Base-by-base conservation (phyloP, 257 asterid genomes). In the Fraxinus cuspidata region DNA sequence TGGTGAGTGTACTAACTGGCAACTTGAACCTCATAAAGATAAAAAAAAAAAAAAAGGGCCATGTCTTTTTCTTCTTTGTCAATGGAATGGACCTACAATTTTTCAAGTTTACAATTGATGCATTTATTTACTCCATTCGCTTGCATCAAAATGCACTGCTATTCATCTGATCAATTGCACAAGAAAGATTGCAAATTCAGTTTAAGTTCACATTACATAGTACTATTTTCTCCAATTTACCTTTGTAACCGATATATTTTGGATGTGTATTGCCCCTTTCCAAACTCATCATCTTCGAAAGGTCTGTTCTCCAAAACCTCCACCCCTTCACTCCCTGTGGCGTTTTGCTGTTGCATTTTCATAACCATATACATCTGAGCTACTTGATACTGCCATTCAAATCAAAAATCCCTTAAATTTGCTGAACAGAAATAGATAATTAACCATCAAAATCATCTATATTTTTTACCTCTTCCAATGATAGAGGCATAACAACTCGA, bases 341-440 rank as follows among this genome's bases (percentile, higher is more conserved):
- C 91, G 89, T 74, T 92, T 86, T 94, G 83, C 73, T 91, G 96
- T 88, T 90, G 97, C 98, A 94, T 91, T 89, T 89, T 92, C 97
- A 92, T 91, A 31, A 91, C 90, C 90, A 86, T 87, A 77, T 91
- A 92, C 98, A 91, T 92, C 81, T 90, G 98, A 15, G 96, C 98
- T 82, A 87, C 81, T 89, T 92, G 97, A 85, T 87, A 92, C 97
- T 92, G 92, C 91, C 83, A 71, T 35, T 15, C 53, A 71, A 21
- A 68, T 70, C 63, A 80, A 66, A 11, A 38, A 16, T 53, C 15
- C 31, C 21, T 18, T 27, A 15, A 35, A 38, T 11, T 16, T 63
- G 12, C 0, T 40, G n/a, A 6, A 13, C 64, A 31, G 32, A 51
- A 51, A 31, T 9, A 37, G 7, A 73, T 70, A 71, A 38, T 34